Evolutionary conservation across 768 basidiomycete species (phyloP).

Genomic region (Solioccasus polychromus): DNA sequence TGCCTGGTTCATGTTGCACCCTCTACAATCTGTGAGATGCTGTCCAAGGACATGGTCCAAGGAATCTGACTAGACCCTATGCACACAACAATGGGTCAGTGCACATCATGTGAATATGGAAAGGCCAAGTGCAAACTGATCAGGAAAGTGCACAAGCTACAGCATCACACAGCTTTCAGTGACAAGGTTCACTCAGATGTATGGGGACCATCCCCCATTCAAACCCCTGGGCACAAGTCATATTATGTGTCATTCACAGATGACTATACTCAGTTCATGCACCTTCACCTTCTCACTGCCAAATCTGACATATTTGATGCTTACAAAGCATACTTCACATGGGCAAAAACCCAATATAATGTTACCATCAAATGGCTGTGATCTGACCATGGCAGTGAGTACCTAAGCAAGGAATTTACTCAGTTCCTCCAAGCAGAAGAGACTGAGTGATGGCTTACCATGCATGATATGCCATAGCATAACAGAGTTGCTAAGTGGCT

Average conservation of each 20-base stretch:
- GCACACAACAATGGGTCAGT: slow-evolving; percentile 12
- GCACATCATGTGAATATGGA: slow-evolving; percentile 10
- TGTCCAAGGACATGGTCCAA: no score
- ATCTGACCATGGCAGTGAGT: slow-evolving; percentile 27
- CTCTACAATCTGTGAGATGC: no score
- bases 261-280: slow-evolving; percentile 1
- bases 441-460: no score
- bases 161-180: background rate
- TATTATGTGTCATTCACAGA: slow-evolving; percentile 14
- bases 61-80: no score
- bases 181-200: slow-evolving; percentile 15
- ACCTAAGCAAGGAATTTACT: no score
- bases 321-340: background rate
- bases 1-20: no score
- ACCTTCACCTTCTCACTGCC: background rate
- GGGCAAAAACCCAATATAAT: background rate
- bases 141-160: background rate
- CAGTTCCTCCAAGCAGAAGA: no score
- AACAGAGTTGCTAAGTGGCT: no score
- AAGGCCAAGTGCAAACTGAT: slow-evolving; percentile 9
- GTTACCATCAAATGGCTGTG: background rate
- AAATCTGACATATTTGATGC: slow-evolving; percentile 10
- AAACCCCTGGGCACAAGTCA: background rate
- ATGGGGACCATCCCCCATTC: background rate
- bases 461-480: no score